phyloP scores from a whole-genome alignment of 805 yeast genomes.

The Candida xyloterini region DNA sequence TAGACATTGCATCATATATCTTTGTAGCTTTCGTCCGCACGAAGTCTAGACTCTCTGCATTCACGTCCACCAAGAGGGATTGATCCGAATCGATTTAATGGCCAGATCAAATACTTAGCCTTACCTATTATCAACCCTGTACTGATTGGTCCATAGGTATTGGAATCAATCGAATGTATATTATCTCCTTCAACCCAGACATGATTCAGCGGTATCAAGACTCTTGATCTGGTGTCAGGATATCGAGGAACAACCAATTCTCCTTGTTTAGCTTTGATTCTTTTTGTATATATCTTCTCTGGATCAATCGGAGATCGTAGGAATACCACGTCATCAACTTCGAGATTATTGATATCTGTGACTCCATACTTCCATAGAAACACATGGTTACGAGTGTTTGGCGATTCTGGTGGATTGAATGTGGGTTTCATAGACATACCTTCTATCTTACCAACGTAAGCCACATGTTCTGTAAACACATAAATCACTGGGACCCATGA shows the following conservation, averaged over 20 bases:
- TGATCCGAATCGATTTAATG: constrained; percentile 52
- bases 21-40: constrained; percentile 2
- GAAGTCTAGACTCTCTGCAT: constrained; percentile 35
- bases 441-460: constrained; percentile 67
- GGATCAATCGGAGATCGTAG: constrained; percentile 83
- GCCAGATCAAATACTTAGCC: constrained; percentile 69
- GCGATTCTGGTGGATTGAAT: constrained; percentile 60
- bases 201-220: constrained; percentile 72
- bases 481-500: constrained; percentile 82
- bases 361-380: constrained; percentile 64
- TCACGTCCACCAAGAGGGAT: constrained; percentile 54
- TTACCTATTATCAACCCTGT: constrained; percentile 77
- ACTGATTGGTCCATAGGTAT: constrained; percentile 84
- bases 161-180: constrained; percentile 78
- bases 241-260: constrained; percentile 60
- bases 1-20: constrained; percentile 7
- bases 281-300: constrained; percentile 67
- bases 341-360: constrained; percentile 43
- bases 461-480: constrained; percentile 65
- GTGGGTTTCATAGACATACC: constrained; percentile 92
- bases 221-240: constrained; percentile 63
- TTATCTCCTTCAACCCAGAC: constrained; percentile 97
- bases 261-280: constrained; percentile 74
- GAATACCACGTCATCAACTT: constrained; percentile 70
- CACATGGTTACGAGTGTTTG: constrained; percentile 55